Base-by-base conservation (phyloP, 2,329 filamentous ascomycete species). In the Chaetomiaceae sp. region DNA sequence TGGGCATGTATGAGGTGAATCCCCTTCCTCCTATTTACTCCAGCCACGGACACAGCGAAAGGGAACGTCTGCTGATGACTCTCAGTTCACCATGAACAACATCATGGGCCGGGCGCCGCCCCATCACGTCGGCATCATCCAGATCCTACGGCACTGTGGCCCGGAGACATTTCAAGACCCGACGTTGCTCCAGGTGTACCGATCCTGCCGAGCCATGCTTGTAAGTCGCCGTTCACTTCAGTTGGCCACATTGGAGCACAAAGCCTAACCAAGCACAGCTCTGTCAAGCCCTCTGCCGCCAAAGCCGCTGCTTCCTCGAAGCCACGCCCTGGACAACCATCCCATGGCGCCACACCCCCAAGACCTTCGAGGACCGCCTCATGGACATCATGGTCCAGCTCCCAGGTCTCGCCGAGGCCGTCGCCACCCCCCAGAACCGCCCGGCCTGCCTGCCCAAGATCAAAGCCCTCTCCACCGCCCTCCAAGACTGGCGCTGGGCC, bases 1-100 rank as follows among this genome's bases (percentile, higher is more conserved):
- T 50, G 47, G 29, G 15, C 22, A 43, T 50, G 20, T 50, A 50
- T 29, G 47, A 50, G 47, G 47, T 43, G 33, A 22, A 20, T n/a
- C 14, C 19, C 29, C 19, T 36, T 12, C 6, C 8, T 19, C n/a
- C n/a, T n/a, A n/a, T n/a, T n/a, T n/a, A n/a, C n/a, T n/a, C n/a
- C n/a, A n/a, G n/a, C n/a, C n/a, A n/a, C n/a, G n/a, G n/a, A n/a
- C n/a, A n/a, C n/a, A n/a, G n/a, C n/a, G n/a, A n/a, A n/a, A n/a
- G n/a, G n/a, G n/a, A n/a, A n/a, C n/a, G n/a, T n/a, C n/a, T n/a
- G n/a, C n/a, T n/a, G n/a, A n/a, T n/a, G n/a, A n/a, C n/a, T n/a
- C n/a, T n/a, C n/a, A 50, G 47, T 43, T 27, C 22, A 27, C 38
- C 15, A 43, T 43, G 15, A 25, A 50, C 29, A 37, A 36, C 7